phyloP scores from a whole-genome alignment of 495 filamentous ascomycete genomes.

The Ramalina peruviana region DNA sequence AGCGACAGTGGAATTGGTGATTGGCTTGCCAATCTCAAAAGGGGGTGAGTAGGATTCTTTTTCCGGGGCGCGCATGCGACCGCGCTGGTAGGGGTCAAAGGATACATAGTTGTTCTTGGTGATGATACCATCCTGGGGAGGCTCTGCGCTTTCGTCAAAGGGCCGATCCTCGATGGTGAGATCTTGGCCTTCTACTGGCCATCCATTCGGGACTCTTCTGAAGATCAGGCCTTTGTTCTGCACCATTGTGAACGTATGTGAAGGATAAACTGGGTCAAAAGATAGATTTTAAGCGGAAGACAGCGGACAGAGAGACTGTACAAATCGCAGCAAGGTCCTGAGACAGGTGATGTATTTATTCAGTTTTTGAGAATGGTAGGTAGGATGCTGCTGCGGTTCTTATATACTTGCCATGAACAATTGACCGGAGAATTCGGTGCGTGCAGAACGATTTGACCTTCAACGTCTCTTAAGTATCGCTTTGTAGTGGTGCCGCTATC shows the following conservation, averaged over 20 bases:
- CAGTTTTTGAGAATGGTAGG: too few relatives aligned
- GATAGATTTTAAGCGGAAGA: neutral
- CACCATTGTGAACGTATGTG: constrained; percentile 5
- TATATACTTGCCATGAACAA: too few relatives aligned
- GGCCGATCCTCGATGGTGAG: constrained; percentile 50
- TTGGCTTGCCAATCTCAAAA: constrained; percentile 40
- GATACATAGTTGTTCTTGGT: constrained; percentile 64
- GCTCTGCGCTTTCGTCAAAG: constrained; percentile 50
- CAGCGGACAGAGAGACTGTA: neutral
- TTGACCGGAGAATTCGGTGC: too few relatives aligned
- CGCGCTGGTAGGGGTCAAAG: constrained; percentile 82
- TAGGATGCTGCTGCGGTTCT: too few relatives aligned
- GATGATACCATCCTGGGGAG: constrained; percentile 56
- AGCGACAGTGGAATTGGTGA: constrained; percentile 42
- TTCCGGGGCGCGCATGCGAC: constrained; percentile 39
- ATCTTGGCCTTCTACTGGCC: constrained; percentile 60
- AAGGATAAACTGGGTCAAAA: neutral
- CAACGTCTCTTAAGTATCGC: too few relatives aligned
- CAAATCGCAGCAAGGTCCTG: too few relatives aligned
- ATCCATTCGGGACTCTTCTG: constrained; percentile 52
- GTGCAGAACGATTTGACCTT: too few relatives aligned
- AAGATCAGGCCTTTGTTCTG: constrained; percentile 76
- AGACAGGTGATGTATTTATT: too few relatives aligned
- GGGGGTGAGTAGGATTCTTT: constrained; percentile 50
- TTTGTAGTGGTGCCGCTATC: too few relatives aligned